Evolutionary conservation across 345 rosid genomes (phyloP).

Genomic region (Acer yangbiense): DNA sequence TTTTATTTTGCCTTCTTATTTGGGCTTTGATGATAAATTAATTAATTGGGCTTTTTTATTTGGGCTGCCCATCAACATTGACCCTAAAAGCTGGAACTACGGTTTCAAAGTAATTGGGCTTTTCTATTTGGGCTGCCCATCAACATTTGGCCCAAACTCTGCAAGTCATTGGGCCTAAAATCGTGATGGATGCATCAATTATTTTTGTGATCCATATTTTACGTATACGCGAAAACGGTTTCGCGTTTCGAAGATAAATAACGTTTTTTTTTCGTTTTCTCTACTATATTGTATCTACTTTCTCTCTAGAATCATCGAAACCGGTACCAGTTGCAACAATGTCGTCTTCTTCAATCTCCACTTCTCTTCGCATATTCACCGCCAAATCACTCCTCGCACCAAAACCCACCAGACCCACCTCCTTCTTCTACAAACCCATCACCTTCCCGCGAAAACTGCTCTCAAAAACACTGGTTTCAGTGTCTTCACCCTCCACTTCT

Average conservation of each 20-base stretch:
- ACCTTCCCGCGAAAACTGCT: constrained; percentile 30
- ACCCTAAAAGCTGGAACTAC: too few species aligned
- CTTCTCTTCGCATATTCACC: constrained; percentile 41
- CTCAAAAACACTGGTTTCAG: constrained; percentile 2
- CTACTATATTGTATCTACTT: too few species aligned
- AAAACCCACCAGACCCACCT: constrained; percentile 31
- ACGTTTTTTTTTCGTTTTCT: neutral
- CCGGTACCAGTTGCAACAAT: neutral
- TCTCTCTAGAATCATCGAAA: neutral
- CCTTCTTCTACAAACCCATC: constrained; percentile 35
- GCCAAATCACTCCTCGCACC: constrained; percentile 27
- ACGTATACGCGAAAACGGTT: neutral
- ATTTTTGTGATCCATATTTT: neutral
- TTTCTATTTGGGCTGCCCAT: too few species aligned
- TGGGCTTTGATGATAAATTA: too few species aligned
- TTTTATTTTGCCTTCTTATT: too few species aligned
- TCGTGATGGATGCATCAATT: neutral
- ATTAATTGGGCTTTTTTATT: too few species aligned
- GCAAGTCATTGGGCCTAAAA: neutral
- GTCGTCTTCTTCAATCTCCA: constrained; percentile 28
- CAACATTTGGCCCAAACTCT: too few species aligned
- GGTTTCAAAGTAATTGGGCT: too few species aligned
- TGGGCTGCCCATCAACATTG: neutral
- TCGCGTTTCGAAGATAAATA: neutral
- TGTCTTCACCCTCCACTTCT: constrained; percentile 41